Base-by-base conservation (phyloP, 225 moss, liverwort and hornwort genomes). In the Lunularia cruciata region DNA sequence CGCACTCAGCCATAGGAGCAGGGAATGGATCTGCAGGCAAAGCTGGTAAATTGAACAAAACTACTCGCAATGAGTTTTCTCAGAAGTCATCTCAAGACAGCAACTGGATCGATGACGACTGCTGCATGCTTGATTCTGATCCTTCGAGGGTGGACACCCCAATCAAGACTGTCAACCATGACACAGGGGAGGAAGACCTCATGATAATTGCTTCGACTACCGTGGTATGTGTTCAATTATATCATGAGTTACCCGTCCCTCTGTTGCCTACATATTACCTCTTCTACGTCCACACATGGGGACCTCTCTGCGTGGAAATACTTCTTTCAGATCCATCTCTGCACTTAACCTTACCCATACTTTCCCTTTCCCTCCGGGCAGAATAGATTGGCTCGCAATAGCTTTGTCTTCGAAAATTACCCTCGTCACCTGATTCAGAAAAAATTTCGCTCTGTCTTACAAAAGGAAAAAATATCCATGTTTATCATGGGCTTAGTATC, bases 121-220 rank as follows among this genome's bases (percentile, higher is more conserved):
- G 67, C 72, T 77, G 67, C 61, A 77, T 77, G 4, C 72, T 77
- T 1, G 72, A 67, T 59, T 65, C 58, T 47, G 77, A 77, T 68
- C 77, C 77, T 35, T 60, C 59, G 3, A 67, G 54, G 57, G 42
- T 61, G 36, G 66, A 10, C 40, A 18, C 67, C 18, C 34, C 25
- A 40, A 36, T 10, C 14, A 20, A 57, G 20, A 53, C 7, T 36
- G 2, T 51, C 28, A 59, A 18, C 27, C 13, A 52, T 19, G 71
- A 86, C 57, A 36, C 77, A 15, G 40, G 13, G 6, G 40, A 40
- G 18, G 91, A 91, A 11, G 87, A 91, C 58, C 67, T 91, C 47
- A 86, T 91, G 42, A 83, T 91, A 77, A 87, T 83, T 65, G 78
- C 85, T 20, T 82, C 88, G 79, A 81, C 67, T 47, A 86, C 88